Base-by-base conservation (phyloP, 1,139 yeast species). In the Sugiyamaella castrensis region DNA sequence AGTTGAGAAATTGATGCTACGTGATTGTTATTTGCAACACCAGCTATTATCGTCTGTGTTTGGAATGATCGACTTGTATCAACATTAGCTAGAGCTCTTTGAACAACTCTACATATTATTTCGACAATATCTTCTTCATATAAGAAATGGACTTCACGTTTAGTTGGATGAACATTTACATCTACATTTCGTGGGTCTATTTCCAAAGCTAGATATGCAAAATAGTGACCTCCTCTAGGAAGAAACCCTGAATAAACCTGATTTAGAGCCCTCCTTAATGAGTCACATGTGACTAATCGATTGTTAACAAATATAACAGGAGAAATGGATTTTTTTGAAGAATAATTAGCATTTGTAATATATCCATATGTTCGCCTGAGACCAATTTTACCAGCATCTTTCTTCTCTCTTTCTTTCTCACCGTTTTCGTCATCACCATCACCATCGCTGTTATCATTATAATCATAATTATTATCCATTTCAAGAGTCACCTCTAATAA, bases 121-220 rank as follows among this genome's bases (percentile, higher is more conserved):
- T 84, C 89, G 7, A 87, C 76, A 19, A 94, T 87, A 62, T 89
- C 98, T 47, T 86, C 95, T 61, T 94, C 98, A 62, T 82, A 68
- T 33, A 92, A 70, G 64, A 94, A 89, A 44, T 95, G 69, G 1
- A 94, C 98, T 60, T 92, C 98, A 47, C 94, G 75, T 60, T 92
- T 92, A 0, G 98, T 92, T 0, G 99, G 99, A 62, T 94, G 98
- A 8, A 94, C 82, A 64, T 92, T 92, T 9, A 92, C 98, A 64
- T 92, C 99, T 11, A 92, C 73, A 52, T 84, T 82, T 31, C 70
- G 71, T 0, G 97, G 87, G 15, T 74, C 71, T 5, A 92, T 80
- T 34, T 73, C 72, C 19, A 92, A 64, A 41, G 87, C 75, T 47
- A 92, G 56, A 66, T 89, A 92, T 1, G 87, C 75, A 63, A 92